Evolutionary conservation across 2,329 filamentous ascomycete genomes (phyloP).

Genomic region (Colletotrichum chrysophilum): DNA sequence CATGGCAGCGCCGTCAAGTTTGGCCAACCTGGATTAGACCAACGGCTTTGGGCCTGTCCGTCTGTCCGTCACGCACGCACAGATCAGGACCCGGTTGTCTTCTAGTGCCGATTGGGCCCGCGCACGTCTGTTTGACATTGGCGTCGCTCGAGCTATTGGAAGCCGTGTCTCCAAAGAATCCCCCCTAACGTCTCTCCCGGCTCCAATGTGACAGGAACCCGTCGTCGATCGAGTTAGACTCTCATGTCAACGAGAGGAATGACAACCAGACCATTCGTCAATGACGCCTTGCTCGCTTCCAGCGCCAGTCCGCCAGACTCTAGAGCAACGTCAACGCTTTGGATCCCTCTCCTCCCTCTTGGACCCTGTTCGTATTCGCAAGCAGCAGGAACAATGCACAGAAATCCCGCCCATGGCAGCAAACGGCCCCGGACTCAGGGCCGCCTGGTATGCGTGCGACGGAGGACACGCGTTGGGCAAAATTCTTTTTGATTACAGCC

Average conservation of each 20-base stretch:
- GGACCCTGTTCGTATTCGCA: background rate
- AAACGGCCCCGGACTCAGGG: background rate
- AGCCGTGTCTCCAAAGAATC: background rate
- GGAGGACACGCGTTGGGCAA: background rate
- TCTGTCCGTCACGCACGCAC: constrained; percentile 13
- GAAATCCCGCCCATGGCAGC: background rate
- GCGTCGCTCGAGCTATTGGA: constrained; percentile 10
- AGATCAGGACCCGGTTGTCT: constrained; percentile 1
- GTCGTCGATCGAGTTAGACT: background rate
- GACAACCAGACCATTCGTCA: background rate
- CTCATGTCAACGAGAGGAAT: background rate
- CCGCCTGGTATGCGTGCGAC: background rate
- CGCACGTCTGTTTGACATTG: constrained; percentile 15
- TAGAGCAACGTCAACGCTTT: background rate
- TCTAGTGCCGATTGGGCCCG: background rate
- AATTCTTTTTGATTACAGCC: background rate
- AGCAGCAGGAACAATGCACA: background rate
- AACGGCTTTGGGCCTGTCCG: constrained; percentile 4
- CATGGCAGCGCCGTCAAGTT: background rate
- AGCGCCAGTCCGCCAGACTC: background rate
- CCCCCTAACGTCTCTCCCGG: background rate
- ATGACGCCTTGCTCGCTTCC: background rate
- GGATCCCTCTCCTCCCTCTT: background rate
- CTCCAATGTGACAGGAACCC: background rate
- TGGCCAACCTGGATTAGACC: background rate